A percentile compares a stretch with the other conserved stretches of the same genome.
These are phyloP conservation scores for Mycena latifolia DNA, from an alignment of 768 basidiomycete species.

Conservation along the genomic window DNA sequence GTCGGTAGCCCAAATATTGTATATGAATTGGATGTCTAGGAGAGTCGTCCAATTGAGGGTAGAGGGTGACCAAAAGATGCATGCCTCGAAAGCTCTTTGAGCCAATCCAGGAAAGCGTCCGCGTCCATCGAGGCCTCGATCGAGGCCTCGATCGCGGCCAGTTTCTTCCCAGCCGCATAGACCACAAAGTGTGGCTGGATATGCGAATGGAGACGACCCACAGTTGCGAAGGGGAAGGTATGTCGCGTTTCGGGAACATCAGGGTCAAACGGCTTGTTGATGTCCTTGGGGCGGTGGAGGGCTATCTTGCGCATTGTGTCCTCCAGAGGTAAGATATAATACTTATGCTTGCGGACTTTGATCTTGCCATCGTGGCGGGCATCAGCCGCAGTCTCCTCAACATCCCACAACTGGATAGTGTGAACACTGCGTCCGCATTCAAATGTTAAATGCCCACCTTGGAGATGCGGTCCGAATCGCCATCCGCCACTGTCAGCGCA, in stretches of 20 bases:
- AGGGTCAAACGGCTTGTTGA: background rate
- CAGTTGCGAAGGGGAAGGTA: background rate
- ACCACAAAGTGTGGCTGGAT: conserved; percentile 8
- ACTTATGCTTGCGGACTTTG: background rate
- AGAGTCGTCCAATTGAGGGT: too few species aligned
- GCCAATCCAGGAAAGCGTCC: background rate
- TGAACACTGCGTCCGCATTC: too few species aligned
- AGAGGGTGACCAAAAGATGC: background rate
- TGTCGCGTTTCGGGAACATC: background rate
- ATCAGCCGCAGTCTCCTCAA: too few species aligned
- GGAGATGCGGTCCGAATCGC: too few species aligned
- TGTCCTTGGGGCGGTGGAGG: background rate
- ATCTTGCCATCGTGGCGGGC: too few species aligned
- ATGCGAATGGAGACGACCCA: conserved; percentile 1
- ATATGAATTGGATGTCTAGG: too few species aligned
- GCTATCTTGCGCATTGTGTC: background rate
- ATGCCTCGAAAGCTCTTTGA: background rate
- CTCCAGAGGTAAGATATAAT: conserved; percentile 4
- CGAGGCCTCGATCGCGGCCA: background rate
- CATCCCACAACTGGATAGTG: too few species aligned
- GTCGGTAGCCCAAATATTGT: too few species aligned
- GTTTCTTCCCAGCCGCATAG: conserved; percentile 3
- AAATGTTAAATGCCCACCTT: too few species aligned
- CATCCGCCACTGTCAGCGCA: too few species aligned
- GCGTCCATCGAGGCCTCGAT: background rate